phyloP scores from a whole-genome alignment of 208 protist genomes.

The Trichomonas tenax region DNA sequence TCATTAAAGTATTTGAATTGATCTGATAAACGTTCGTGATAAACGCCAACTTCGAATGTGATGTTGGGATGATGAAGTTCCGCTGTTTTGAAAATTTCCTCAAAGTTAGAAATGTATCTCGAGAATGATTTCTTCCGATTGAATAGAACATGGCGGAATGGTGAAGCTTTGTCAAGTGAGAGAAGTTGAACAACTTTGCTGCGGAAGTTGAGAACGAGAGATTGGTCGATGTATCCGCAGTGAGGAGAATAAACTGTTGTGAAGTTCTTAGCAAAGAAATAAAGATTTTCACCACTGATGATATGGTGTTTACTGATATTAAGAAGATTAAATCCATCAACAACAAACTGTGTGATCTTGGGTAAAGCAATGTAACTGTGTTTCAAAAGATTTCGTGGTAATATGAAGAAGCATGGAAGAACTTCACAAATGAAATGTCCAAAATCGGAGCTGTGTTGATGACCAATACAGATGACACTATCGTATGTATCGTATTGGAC shows the following conservation, averaged over 20 bases:
- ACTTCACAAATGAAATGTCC: not conserved
- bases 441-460: not conserved
- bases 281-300: not conserved
- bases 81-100: not conserved
- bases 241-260: not conserved
- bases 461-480: not conserved
- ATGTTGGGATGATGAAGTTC: not conserved
- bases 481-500: not conserved
- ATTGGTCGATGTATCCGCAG: not conserved
- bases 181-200: not conserved
- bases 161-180: not conserved
- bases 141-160: not conserved
- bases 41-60: not conserved
- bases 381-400: not conserved
- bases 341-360: not conserved
- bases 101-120: not conserved
- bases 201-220: not conserved
- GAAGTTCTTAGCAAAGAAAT: not conserved
- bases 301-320: not conserved
- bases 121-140: not conserved
- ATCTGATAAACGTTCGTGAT: not conserved
- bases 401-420: not conserved
- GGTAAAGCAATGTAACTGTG: not conserved
- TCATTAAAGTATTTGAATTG: not conserved
- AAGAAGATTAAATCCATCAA: not conserved